These are phyloP conservation scores for Xenoacremonium recifei DNA, from an alignment of 2,329 filamentous ascomycete genomes.

Conservation along the genomic window DNA sequence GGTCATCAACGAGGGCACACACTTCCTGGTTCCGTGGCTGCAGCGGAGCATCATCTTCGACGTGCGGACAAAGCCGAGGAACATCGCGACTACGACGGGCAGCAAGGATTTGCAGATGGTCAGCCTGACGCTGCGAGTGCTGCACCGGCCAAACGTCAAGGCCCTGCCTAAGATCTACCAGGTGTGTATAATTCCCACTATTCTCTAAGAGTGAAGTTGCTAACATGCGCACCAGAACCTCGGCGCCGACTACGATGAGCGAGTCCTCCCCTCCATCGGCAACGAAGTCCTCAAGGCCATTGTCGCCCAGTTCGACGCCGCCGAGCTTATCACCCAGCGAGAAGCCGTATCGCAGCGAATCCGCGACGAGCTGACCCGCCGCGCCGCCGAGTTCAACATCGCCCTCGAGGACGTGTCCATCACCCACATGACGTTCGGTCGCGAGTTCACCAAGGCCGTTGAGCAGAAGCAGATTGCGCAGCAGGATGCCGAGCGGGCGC, in stretches of 20 bases:
- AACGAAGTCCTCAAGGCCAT: slow-evolving; percentile 99
- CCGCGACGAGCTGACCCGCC: slow-evolving; percentile 85
- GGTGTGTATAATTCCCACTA: slow-evolving; percentile 50
- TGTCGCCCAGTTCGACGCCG: slow-evolving; percentile 97
- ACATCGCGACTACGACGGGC: slow-evolving; percentile 95
- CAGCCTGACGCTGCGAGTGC: slow-evolving; percentile 90
- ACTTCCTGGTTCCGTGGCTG: slow-evolving; percentile 94
- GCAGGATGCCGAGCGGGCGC: slow-evolving; percentile 94
- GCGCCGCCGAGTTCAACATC: slow-evolving; percentile 97
- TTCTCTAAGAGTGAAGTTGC: not conserved
- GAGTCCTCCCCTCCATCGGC: slow-evolving; percentile 95
- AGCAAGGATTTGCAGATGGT: slow-evolving; percentile 99
- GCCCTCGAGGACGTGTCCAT: slow-evolving; percentile 98
- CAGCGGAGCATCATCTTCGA: slow-evolving; percentile 95
- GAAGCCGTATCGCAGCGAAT: slow-evolving; percentile 96
- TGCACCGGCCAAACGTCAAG: slow-evolving; percentile 92
- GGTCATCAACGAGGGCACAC: slow-evolving; percentile 93
- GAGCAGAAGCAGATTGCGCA: slow-evolving; percentile 99
- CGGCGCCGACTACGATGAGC: slow-evolving; percentile 96
- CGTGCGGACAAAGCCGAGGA: slow-evolving; percentile 94
- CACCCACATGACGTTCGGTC: slow-evolving; percentile 99
- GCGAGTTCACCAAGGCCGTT: slow-evolving; percentile 97
- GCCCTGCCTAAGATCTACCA: slow-evolving; percentile 97
- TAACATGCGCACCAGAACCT: slow-evolving; percentile 65
- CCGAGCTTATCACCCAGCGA: slow-evolving; percentile 97